Evolutionary conservation across 192 early-diverging fungal genomes (phyloP).

Genomic region (Entomortierella beljakovae): DNA sequence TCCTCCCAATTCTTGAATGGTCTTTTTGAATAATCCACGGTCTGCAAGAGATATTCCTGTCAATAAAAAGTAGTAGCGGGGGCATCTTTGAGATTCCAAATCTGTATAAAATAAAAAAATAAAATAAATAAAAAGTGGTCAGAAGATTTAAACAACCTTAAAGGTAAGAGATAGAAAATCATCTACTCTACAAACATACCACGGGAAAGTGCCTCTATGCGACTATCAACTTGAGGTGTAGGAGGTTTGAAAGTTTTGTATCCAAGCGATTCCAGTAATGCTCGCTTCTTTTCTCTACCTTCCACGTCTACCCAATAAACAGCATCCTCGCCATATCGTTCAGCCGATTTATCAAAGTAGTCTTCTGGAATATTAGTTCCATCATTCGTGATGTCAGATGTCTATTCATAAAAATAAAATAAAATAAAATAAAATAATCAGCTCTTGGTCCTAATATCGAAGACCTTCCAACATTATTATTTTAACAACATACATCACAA

Average conservation of each 20-base stretch:
- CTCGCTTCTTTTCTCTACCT: slow-evolving; percentile 32
- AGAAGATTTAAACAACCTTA: background rate
- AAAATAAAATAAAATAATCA: background rate
- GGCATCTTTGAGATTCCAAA: slow-evolving; percentile 2
- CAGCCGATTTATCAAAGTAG: slow-evolving; percentile 16
- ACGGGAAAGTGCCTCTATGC: slow-evolving; percentile 7
- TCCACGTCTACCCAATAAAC: slow-evolving; percentile 47
- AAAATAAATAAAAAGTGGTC: background rate
- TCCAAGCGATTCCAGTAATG: slow-evolving; percentile 24
- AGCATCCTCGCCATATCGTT: slow-evolving; percentile 17
- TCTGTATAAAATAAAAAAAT: background rate
- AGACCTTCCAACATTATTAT: too few species aligned
- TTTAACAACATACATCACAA: background rate
- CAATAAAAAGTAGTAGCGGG: slow-evolving; percentile 15
- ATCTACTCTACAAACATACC: background rate
- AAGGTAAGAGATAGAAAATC: background rate
- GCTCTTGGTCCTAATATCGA: too few species aligned
- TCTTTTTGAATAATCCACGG: slow-evolving; percentile 14
- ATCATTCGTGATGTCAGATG: slow-evolving; percentile 6
- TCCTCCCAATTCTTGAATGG: slow-evolving; percentile 26
- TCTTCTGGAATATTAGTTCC: slow-evolving; percentile 17
- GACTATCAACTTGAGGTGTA: background rate
- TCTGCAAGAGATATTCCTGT: slow-evolving; percentile 22
- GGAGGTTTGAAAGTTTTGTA: slow-evolving; percentile 18
- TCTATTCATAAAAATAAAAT: background rate